A percentile compares a stretch with the other conserved stretches of the same genome.
Evolutionary conservation across 208 protist genomes (phyloP).

Genomic region (Novymonas esmeraldas): DNA sequence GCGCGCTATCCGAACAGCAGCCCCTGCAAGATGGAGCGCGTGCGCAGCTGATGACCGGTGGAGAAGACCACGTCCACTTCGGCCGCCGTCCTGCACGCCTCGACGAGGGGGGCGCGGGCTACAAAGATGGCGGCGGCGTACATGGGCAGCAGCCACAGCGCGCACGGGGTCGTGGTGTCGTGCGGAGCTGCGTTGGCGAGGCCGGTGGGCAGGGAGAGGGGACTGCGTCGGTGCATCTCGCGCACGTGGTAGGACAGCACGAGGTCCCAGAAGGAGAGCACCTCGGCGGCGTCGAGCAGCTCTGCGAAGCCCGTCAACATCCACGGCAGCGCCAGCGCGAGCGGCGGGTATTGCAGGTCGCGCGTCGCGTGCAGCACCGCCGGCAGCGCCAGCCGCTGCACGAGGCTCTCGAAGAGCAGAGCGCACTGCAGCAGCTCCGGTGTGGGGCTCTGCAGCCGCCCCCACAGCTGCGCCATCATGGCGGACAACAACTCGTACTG

Average conservation of each 20-base stretch:
- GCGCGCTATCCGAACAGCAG: slow-evolving; percentile 48
- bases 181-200: slow-evolving; percentile 17
- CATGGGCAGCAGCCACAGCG: slow-evolving; percentile 79
- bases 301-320: slow-evolving; percentile 84
- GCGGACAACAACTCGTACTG: slow-evolving; percentile 78
- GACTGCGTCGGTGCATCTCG: slow-evolving; percentile 56
- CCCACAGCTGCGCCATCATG: slow-evolving; percentile 81
- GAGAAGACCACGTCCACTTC: slow-evolving; percentile 75
- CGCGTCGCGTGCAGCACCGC: slow-evolving; percentile 72
- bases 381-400: slow-evolving; percentile 57
- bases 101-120: slow-evolving; percentile 78
- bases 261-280: slow-evolving; percentile 84
- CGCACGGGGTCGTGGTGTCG: slow-evolving; percentile 44
- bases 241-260: slow-evolving; percentile 77
- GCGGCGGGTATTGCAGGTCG: slow-evolving; percentile 57
- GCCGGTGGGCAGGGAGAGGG: slow-evolving; percentile 41
- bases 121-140: slow-evolving; percentile 81
- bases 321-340: slow-evolving; percentile 78
- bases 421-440: slow-evolving; percentile 85
- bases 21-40: slow-evolving; percentile 65
- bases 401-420: slow-evolving; percentile 76
- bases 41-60: slow-evolving; percentile 55
- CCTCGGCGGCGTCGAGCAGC: slow-evolving; percentile 70
- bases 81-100: slow-evolving; percentile 49
- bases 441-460: slow-evolving; percentile 81